phyloP scores from a whole-genome alignment of 495 filamentous ascomycete species.

The Polyplosphaeria fusca region DNA sequence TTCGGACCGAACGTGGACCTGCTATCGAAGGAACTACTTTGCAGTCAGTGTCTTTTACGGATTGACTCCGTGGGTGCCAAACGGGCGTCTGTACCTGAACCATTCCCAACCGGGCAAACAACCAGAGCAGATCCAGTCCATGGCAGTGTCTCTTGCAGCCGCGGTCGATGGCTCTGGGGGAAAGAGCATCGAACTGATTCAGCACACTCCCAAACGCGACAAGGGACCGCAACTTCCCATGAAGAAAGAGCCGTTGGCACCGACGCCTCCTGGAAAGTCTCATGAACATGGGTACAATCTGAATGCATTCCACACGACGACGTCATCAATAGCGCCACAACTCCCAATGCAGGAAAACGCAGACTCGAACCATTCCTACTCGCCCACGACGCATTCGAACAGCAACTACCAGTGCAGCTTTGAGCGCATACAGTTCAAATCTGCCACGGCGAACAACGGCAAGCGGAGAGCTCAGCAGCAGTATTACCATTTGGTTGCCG shows the following conservation, averaged over 20 bases:
- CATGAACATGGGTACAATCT: constrained; percentile 27
- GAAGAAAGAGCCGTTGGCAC: constrained; percentile 65
- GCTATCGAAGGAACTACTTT: constrained; percentile 94
- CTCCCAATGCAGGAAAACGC: constrained; percentile 30
- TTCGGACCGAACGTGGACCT: constrained; percentile 86
- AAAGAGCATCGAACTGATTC: constrained; percentile 81
- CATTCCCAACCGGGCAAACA: constrained; percentile 24
- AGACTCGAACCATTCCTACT: constrained; percentile 10
- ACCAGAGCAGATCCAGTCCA: constrained; percentile 57
- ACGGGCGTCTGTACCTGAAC: constrained; percentile 28
- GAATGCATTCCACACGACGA: constrained; percentile 18
- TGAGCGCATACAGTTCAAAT: constrained; percentile 95
- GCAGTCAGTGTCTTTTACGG: constrained; percentile 79
- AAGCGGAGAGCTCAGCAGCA: constrained; percentile 89
- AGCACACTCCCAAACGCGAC: constrained; percentile 93
- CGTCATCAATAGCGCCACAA: constrained; percentile 7
- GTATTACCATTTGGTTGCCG: constrained; percentile 88
- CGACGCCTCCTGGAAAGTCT: constrained; percentile 53
- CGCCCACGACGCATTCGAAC: constrained; percentile 21
- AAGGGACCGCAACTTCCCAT: constrained; percentile 82
- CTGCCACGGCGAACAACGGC: constrained; percentile 93
- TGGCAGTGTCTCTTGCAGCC: constrained; percentile 84
- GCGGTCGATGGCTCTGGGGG: constrained; percentile 74
- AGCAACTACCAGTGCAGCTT: constrained; percentile 55
- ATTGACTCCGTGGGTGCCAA: constrained; percentile 53